phyloP scores from a whole-genome alignment of 2,329 filamentous ascomycete species.

The Alternaria arbusti region DNA sequence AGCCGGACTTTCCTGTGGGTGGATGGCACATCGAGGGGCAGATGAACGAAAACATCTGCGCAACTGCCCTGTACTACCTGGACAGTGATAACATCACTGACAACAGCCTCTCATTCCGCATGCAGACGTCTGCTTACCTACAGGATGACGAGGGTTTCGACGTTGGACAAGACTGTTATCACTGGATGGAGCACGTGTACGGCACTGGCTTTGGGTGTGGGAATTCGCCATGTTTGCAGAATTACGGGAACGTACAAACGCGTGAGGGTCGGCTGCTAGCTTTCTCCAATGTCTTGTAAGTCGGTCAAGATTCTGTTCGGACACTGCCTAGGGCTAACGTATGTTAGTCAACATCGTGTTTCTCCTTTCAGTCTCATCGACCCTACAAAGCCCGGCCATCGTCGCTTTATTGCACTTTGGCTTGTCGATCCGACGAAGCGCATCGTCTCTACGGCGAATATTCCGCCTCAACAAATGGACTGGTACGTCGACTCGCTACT shows the following conservation, averaged over 20 bases:
- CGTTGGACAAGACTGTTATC: slow-evolving; percentile 17
- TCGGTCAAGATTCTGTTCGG: background rate
- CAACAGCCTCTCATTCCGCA: slow-evolving; percentile 28
- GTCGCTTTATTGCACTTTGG: slow-evolving; percentile 64
- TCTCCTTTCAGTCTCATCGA: slow-evolving; percentile 58
- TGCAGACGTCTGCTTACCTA: slow-evolving; percentile 18
- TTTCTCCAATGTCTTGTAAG: slow-evolving; percentile 58
- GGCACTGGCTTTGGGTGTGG: slow-evolving; percentile 14
- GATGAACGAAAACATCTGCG: slow-evolving; percentile 68
- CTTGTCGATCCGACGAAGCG: slow-evolving; percentile 63
- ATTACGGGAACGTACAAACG: slow-evolving; percentile 54
- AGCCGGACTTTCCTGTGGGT: slow-evolving; percentile 61
- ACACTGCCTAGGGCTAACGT: background rate
- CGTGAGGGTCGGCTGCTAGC: slow-evolving; percentile 58
- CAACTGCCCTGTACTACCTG: slow-evolving; percentile 68
- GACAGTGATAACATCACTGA: slow-evolving; percentile 65
- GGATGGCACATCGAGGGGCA: slow-evolving; percentile 60
- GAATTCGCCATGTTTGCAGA: slow-evolving; percentile 41
- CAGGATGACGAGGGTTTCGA: slow-evolving; percentile 1
- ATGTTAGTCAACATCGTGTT: slow-evolving; percentile 25
- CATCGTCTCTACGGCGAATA: slow-evolving; percentile 60
- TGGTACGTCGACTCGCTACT: slow-evolving; percentile 49
- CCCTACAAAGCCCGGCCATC: slow-evolving; percentile 59
- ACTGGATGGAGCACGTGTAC: slow-evolving; percentile 25
- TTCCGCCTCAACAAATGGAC: slow-evolving; percentile 58